These are phyloP conservation scores for Aspergillus sclerotialis DNA, from an alignment of 2,329 filamentous ascomycete species.

Conservation along the genomic window DNA sequence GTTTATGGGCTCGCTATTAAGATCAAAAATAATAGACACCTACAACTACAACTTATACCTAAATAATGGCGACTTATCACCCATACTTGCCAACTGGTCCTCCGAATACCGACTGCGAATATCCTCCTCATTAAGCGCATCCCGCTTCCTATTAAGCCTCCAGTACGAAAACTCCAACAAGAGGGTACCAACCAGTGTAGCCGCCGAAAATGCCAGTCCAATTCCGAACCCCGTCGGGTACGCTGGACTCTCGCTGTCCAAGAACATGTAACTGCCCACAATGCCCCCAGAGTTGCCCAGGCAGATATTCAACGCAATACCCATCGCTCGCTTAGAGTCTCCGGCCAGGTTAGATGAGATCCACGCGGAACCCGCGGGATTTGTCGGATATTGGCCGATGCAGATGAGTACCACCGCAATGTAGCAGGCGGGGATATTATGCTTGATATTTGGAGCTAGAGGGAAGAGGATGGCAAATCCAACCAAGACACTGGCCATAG, in stretches of 20 bases:
- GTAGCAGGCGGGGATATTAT: slow-evolving; percentile 13
- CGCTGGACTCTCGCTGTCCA: slow-evolving; percentile 12
- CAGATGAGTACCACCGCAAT: slow-evolving; percentile 17
- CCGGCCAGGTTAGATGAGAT: slow-evolving; percentile 20
- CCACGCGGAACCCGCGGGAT: slow-evolving; percentile 18
- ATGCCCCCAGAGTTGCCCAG: slow-evolving; percentile 18
- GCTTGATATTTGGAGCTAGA: slow-evolving; percentile 12
- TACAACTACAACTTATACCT: slow-evolving; percentile 30
- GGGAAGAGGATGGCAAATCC: slow-evolving; percentile 16
- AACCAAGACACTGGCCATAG: slow-evolving; percentile 8
- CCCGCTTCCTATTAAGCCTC: slow-evolving; percentile 13
- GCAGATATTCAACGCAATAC: slow-evolving; percentile 14
- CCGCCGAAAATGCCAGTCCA: slow-evolving; percentile 10
- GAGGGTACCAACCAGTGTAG: slow-evolving; percentile 11
- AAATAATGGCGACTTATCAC: slow-evolving; percentile 37
- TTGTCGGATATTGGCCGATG: slow-evolving; percentile 19
- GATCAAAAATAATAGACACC: too few relatives aligned
- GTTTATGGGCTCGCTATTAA: too few relatives aligned
- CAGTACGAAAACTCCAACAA: slow-evolving; percentile 13
- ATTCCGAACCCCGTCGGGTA: slow-evolving; percentile 18
- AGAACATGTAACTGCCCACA: slow-evolving; percentile 18
- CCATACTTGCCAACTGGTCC: slow-evolving; percentile 33
- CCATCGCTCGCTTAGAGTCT: slow-evolving; percentile 14
- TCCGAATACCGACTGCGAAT: slow-evolving; percentile 29
- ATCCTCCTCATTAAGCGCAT: slow-evolving; percentile 22